phyloP scores from a whole-genome alignment of 2,329 filamentous ascomycete genomes.

The Diatrype stigma region DNA sequence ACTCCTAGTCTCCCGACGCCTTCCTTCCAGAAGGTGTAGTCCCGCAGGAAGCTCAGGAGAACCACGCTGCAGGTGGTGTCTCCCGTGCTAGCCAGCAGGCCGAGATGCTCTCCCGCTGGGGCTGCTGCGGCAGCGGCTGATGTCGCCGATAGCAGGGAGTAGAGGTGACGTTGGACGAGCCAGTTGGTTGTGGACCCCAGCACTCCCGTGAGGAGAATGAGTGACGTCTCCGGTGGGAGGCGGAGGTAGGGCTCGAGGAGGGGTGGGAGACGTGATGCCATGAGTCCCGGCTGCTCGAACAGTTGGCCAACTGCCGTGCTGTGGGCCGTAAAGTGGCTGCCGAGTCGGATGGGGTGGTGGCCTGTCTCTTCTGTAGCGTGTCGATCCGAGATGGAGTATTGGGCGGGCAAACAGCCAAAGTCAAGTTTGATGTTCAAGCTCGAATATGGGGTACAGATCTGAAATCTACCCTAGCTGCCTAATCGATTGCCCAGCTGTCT shows the following conservation, averaged over 20 bases:
- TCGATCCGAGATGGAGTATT: too few species aligned
- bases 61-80: conserved; percentile 59
- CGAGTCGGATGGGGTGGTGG: neutral
- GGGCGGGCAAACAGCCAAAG: too few species aligned
- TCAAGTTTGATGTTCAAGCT: too few species aligned
- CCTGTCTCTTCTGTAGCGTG: too few species aligned
- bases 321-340: conserved; percentile 4
- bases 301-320: conserved; percentile 1
- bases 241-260: conserved; percentile 61
- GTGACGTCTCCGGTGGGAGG: conserved; percentile 53
- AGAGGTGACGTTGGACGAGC: conserved; percentile 56
- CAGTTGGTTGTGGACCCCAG: conserved; percentile 62
- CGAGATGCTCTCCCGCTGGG: conserved; percentile 19
- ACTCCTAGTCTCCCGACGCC: conserved; percentile 66
- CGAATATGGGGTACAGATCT: too few species aligned
- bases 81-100: conserved; percentile 16
- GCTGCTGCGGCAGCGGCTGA: neutral
- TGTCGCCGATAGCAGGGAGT: conserved; percentile 35
- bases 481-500: too few species aligned
- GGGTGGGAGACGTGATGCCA: conserved; percentile 54
- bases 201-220: conserved; percentile 65
- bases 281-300: conserved; percentile 13
- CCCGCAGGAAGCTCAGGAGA: conserved; percentile 78
- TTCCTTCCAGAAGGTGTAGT: conserved; percentile 73
- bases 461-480: too few species aligned